Evolutionary conservation across 2,329 filamentous ascomycete genomes (phyloP).

Genomic region (Colletotrichum spinosum): DNA sequence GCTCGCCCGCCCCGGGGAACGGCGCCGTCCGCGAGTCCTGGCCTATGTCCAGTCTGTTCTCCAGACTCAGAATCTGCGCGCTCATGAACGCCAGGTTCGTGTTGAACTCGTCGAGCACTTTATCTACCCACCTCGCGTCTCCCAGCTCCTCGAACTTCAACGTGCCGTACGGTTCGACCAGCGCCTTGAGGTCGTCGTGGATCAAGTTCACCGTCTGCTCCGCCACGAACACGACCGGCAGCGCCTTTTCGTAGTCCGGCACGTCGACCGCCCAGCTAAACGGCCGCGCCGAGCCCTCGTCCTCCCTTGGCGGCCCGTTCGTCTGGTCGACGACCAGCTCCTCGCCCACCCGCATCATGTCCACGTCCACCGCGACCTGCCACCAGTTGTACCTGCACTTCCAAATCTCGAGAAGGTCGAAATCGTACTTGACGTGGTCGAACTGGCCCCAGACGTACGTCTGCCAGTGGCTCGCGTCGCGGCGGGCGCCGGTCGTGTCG

Average conservation of each 20-base stretch:
- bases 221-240: too few species aligned
- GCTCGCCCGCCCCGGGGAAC: not conserved
- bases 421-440: not conserved
- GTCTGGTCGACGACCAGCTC: constrained; percentile 9
- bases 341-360: not conserved
- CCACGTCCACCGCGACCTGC: constrained; percentile 3
- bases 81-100: too few species aligned
- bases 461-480: not conserved
- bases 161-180: too few species aligned
- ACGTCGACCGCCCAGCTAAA: constrained; percentile 1
- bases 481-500: not conserved
- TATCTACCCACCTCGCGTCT: too few species aligned
- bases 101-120: too few species aligned
- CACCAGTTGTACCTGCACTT: constrained; percentile 19
- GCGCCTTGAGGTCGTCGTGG: too few species aligned
- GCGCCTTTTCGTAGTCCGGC: not conserved
- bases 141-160: too few species aligned
- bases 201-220: too few species aligned
- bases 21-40: not conserved
- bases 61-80: too few species aligned
- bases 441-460: constrained; percentile 5
- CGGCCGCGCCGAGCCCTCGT: not conserved
- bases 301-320: constrained; percentile 1
- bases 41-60: not conserved
- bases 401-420: constrained; percentile 1